Conservation (phyloP, 2,329 filamentous ascomycete species). For the Metarhizium sp. region DNA sequence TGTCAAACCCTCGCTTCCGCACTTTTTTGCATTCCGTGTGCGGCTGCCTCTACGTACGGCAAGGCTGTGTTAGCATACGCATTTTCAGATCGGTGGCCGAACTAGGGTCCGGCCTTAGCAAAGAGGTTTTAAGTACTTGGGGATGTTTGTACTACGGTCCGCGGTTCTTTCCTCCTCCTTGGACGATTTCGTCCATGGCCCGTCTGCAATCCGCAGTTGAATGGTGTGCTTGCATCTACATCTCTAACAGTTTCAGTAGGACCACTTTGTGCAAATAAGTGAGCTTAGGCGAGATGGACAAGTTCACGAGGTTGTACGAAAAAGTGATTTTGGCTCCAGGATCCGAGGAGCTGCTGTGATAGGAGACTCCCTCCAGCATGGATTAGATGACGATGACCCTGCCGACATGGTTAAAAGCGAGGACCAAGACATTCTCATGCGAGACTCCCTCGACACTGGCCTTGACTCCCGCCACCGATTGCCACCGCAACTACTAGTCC, state of each 20-base stretch:
- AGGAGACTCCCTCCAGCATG: slow-evolving; percentile 40
- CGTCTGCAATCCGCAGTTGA: not conserved
- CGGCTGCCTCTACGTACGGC: not conserved
- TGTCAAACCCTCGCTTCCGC: not conserved
- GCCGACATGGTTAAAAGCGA: slow-evolving; percentile 27
- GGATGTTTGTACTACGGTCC: not conserved
- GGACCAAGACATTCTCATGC: slow-evolving; percentile 29
- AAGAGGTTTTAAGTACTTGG: not conserved
- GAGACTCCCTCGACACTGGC: slow-evolving; percentile 14
- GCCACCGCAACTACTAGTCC: slow-evolving; percentile 72
- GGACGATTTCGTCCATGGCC: not conserved
- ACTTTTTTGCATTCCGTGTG: not conserved
- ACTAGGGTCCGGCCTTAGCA: not conserved
- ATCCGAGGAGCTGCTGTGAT: slow-evolving; percentile 76
- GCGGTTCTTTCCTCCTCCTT: not conserved
- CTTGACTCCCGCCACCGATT: slow-evolving; percentile 20
- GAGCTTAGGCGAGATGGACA: slow-evolving; percentile 62
- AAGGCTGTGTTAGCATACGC: not conserved
- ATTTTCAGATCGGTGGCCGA: not conserved
- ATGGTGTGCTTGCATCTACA: not conserved
- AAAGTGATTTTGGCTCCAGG: slow-evolving; percentile 66
- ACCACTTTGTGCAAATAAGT: slow-evolving; percentile 72
- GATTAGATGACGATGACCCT: slow-evolving; percentile 21
- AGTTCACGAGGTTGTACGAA: slow-evolving; percentile 66
- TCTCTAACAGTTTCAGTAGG: slow-evolving; percentile 31